Evolutionary conservation across 2,329 filamentous ascomycete genomes (phyloP).

Genomic region (Colletotrichum nymphaeae): DNA sequence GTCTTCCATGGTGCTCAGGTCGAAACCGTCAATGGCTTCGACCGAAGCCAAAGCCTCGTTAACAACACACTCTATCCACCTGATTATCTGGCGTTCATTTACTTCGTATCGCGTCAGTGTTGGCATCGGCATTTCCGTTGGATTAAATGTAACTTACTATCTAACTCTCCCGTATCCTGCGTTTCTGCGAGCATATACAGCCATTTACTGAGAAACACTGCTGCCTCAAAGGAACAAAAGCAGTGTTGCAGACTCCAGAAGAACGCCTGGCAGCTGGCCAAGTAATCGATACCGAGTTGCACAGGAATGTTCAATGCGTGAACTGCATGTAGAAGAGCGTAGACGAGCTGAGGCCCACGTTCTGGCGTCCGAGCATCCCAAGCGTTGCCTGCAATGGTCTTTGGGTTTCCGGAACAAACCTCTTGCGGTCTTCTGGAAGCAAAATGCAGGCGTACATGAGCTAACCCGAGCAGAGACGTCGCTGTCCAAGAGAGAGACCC

Average conservation of each 20-base stretch:
- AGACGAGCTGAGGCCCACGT: background rate
- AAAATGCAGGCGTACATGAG: slow-evolving; percentile 7
- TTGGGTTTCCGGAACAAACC: background rate
- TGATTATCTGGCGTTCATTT: background rate
- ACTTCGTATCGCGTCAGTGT: background rate
- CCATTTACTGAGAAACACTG: background rate
- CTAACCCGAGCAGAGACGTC: background rate
- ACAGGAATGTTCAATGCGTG: slow-evolving; percentile 19
- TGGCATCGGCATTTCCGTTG: background rate
- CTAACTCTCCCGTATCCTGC: background rate
- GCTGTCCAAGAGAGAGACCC: slow-evolving; percentile 16
- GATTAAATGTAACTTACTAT: background rate
- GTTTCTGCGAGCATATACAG: background rate
- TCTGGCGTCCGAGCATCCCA: slow-evolving; percentile 3
- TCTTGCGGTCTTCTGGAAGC: background rate
- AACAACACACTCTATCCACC: slow-evolving; percentile 2
- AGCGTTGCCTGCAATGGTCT: background rate
- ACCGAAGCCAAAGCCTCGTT: background rate
- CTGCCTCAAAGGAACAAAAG: slow-evolving; percentile 4
- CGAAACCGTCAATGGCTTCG: background rate
- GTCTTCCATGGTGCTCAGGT: background rate
- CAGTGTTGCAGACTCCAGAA: slow-evolving; percentile 19
- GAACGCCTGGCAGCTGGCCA: slow-evolving; percentile 12
- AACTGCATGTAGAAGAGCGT: slow-evolving; percentile 10
- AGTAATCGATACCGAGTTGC: slow-evolving; percentile 10